A percentile compares a stretch with the other conserved stretches of the same genome.
phyloP scores from a whole-genome alignment of 148 eudicot species.

The Amaranthus palmeri region DNA sequence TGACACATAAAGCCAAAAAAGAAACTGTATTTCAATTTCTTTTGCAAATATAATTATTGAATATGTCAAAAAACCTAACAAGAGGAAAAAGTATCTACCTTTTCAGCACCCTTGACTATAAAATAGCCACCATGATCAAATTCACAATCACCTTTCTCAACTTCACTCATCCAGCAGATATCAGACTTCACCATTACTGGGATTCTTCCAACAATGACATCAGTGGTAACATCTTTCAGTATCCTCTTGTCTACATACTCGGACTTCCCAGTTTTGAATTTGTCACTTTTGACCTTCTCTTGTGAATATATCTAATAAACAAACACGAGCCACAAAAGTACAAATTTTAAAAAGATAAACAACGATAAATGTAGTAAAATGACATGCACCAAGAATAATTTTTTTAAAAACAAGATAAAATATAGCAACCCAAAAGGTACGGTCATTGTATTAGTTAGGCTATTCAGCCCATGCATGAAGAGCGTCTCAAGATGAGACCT shows the following conservation, averaged over 20 bases:
- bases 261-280: conserved; percentile 70
- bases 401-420: no score
- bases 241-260: conserved; percentile 41
- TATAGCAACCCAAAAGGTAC: neutral
- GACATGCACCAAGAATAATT: neutral
- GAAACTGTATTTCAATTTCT: conserved; percentile 8
- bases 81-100: conserved; percentile 38
- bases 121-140: conserved; percentile 97
- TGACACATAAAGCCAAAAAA: neutral
- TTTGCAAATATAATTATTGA: neutral
- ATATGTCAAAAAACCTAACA: neutral
- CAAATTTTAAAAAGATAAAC: neutral
- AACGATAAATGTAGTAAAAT: neutral
- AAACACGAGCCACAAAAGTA: conserved; percentile 10
- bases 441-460: neutral
- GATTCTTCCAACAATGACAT: conserved; percentile 61
- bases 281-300: conserved; percentile 59
- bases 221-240: conserved; percentile 36
- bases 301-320: conserved; percentile 59
- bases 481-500: neutral
- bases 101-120: conserved; percentile 93
- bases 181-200: conserved; percentile 97
- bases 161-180: conserved; percentile 78
- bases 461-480: neutral
- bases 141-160: conserved; percentile 70